phyloP scores from a whole-genome alignment of 2,329 filamentous ascomycete species.

The Epichloe brachyelytri region DNA sequence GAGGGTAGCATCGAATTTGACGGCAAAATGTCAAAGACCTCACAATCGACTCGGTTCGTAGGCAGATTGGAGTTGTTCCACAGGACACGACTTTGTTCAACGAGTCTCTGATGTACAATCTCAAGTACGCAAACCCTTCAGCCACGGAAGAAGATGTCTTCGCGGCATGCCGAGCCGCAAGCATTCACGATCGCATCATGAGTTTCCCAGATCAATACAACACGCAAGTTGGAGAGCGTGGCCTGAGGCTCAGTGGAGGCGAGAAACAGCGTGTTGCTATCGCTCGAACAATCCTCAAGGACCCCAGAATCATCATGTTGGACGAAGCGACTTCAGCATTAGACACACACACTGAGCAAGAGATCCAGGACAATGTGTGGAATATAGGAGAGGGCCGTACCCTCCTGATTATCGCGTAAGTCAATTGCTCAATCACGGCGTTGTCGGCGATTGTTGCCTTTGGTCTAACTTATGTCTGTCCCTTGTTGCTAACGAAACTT shows the following conservation, averaged over 20 bases:
- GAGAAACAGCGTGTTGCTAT: slow-evolving; percentile 93
- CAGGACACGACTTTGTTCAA: slow-evolving; percentile 96
- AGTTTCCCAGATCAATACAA: slow-evolving; percentile 78
- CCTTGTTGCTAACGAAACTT: slow-evolving; percentile 10
- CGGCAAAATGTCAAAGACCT: slow-evolving; percentile 72
- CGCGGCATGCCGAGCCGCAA: slow-evolving; percentile 71
- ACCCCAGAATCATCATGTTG: slow-evolving; percentile 81
- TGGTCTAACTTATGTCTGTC: too few relatives aligned
- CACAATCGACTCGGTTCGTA: slow-evolving; percentile 85
- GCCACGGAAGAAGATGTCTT: slow-evolving; percentile 74
- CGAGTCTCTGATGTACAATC: slow-evolving; percentile 87
- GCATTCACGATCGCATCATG: slow-evolving; percentile 86
- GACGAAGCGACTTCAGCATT: slow-evolving; percentile 88
- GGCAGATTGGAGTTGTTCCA: slow-evolving; percentile 87
- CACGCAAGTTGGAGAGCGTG: slow-evolving; percentile 84
- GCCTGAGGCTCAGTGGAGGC: slow-evolving; percentile 73
- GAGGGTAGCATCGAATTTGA: slow-evolving; percentile 75
- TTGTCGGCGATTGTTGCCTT: too few relatives aligned
- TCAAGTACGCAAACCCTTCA: slow-evolving; percentile 73
- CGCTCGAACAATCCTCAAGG: slow-evolving; percentile 82
- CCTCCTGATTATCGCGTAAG: slow-evolving; percentile 85
- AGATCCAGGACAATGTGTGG: slow-evolving; percentile 78
- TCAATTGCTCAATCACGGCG: slow-evolving; percentile 9
- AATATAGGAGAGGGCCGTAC: slow-evolving; percentile 77
- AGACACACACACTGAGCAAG: slow-evolving; percentile 84